Percentiles rank a stretch among this genome's conserved stretches.
Evolutionary conservation across 1,284 basidiomycete species (phyloP).

Genomic region (Marasmius fiardii): DNA sequence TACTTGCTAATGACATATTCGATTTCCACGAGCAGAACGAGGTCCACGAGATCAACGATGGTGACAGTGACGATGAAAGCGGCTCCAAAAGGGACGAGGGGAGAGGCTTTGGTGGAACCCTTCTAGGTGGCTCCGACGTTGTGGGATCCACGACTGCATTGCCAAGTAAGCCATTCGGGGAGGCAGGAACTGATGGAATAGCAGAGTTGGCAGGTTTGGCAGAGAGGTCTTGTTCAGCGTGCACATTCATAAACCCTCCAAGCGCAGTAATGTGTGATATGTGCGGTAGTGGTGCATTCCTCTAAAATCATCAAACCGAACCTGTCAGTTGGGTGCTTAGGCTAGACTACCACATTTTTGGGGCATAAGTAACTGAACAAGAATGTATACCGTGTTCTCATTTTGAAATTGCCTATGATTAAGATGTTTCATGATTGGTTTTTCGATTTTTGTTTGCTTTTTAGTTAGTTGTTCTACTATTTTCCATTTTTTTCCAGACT

Average conservation of each 20-base stretch:
- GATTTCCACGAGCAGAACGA: conserved; percentile 64
- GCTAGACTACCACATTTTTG: too few relatives aligned
- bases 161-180: background rate
- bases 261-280: conserved; percentile 35
- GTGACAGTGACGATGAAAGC: conserved; percentile 40
- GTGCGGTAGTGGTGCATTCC: conserved; percentile 35
- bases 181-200: background rate
- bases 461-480: too few relatives aligned
- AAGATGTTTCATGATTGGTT: too few relatives aligned
- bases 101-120: conserved; percentile 71
- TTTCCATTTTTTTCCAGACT: too few relatives aligned
- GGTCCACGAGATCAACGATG: conserved; percentile 51
- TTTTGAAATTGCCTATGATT: too few relatives aligned
- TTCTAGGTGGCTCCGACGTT: conserved; percentile 38
- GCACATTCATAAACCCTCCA: conserved; percentile 40
- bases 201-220: background rate
- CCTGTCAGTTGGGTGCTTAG: background rate
- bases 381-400: too few relatives aligned
- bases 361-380: background rate
- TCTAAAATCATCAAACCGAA: background rate
- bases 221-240: conserved; percentile 37
- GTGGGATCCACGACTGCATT: conserved; percentile 21
- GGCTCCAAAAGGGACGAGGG: conserved; percentile 52
- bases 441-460: too few relatives aligned
- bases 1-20: conserved; percentile 62